Conservation (phyloP, 2,329 filamentous ascomycete species). For the Apiospora saccharicola region DNA sequence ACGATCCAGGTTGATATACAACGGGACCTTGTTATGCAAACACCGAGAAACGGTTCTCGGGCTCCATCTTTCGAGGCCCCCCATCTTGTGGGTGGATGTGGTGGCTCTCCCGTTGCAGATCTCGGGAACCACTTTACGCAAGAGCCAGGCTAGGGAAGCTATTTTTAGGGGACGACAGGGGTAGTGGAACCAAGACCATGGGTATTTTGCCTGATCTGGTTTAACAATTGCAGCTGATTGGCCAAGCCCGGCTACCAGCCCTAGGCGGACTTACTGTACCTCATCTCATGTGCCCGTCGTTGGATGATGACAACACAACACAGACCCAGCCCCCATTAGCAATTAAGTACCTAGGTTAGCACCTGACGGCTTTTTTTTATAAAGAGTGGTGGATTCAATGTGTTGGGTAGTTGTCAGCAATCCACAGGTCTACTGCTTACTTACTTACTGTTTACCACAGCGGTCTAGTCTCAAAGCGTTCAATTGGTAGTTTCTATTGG, state of each 20-base stretch:
- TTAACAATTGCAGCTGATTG: neutral
- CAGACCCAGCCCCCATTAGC: no score
- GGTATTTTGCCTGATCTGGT: neutral
- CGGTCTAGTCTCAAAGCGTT: neutral
- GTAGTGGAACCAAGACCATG: neutral
- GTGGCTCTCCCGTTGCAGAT: no score
- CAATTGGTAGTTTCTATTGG: neutral
- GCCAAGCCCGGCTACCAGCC: neutral
- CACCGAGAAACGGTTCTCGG: neutral
- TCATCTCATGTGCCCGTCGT: neutral
- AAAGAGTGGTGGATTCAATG: neutral
- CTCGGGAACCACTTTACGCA: slow-evolving; percentile 6
- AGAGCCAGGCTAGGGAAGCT: neutral
- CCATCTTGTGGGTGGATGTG: no score
- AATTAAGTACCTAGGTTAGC: no score
- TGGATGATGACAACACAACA: no score
- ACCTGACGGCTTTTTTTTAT: neutral
- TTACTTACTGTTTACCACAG: neutral
- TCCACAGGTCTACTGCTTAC: neutral
- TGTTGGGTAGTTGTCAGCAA: neutral
- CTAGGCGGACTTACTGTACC: neutral
- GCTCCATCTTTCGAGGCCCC: neutral
- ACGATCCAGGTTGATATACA: no score
- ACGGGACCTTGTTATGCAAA: no score
- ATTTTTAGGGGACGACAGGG: neutral